phyloP scores from a whole-genome alignment of 495 filamentous ascomycete species.

The Penicillium lividum region DNA sequence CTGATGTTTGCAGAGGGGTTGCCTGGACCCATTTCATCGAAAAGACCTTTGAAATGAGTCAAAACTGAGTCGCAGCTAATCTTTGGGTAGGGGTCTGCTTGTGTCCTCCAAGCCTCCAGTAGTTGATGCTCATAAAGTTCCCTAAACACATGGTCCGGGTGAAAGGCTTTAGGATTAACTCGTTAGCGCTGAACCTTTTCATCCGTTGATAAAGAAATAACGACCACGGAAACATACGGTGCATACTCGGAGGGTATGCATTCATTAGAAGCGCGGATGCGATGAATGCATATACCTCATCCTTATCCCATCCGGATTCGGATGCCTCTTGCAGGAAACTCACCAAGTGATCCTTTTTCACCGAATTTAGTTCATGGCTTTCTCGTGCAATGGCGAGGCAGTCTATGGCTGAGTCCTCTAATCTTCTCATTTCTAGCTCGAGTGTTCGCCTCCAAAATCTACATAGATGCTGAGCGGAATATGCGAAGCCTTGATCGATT shows the following conservation, averaged over 20 bases:
- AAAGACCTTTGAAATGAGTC: neutral
- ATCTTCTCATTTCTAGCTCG: neutral
- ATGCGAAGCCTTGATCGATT: slow-evolving; percentile 1
- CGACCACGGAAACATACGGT: slow-evolving; percentile 19
- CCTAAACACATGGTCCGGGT: neutral
- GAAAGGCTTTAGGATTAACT: neutral
- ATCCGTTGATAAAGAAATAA: neutral
- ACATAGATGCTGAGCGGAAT: slow-evolving; percentile 12
- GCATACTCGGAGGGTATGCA: slow-evolving; percentile 30
- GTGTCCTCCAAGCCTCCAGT: neutral
- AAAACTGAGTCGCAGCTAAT: neutral
- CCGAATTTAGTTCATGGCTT: neutral
- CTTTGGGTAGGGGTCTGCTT: neutral
- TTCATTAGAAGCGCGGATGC: slow-evolving; percentile 30
- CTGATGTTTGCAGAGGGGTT: neutral
- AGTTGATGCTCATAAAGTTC: slow-evolving; percentile 2
- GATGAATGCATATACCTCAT: slow-evolving; percentile 17
- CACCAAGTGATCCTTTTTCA: neutral
- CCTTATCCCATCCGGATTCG: neutral
- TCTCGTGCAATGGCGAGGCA: slow-evolving; percentile 6
- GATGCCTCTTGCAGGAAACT: slow-evolving; percentile 1
- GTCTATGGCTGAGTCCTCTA: neutral
- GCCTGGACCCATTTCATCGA: neutral
- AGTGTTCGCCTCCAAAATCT: slow-evolving; percentile 2
- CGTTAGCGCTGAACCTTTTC: neutral